phyloP scores from a whole-genome alignment of 2,329 filamentous ascomycete genomes.

The Colletotrichum sidae region DNA sequence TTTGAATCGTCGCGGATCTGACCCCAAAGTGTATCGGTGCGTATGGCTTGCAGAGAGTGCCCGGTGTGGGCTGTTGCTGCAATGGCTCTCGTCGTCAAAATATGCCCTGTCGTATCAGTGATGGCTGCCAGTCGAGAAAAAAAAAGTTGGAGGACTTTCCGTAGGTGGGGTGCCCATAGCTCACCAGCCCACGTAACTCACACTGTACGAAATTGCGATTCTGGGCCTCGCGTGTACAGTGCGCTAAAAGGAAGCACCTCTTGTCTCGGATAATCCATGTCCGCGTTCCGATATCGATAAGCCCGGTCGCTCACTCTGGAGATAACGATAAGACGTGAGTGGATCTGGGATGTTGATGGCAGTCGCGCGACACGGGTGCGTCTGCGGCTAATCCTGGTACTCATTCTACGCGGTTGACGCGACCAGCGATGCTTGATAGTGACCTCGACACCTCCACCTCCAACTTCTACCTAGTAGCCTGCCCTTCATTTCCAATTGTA shows the following conservation, averaged over 20 bases:
- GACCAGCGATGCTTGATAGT: slow-evolving; percentile 21
- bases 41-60: slow-evolving; percentile 4
- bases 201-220: not conserved
- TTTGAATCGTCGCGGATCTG: slow-evolving; percentile 24
- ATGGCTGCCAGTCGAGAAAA: slow-evolving; percentile 33
- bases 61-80: slow-evolving; percentile 17
- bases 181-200: not conserved
- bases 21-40: not conserved
- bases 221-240: not conserved
- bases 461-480: no score
- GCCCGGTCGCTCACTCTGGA: no score
- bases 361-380: slow-evolving; percentile 33
- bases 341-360: slow-evolving; percentile 31
- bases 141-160: slow-evolving; percentile 35
- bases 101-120: slow-evolving; percentile 27
- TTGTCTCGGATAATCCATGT: slow-evolving; percentile 9
- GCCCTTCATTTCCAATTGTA: no score
- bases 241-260: not conserved
- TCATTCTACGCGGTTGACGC: slow-evolving; percentile 29
- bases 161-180: slow-evolving; percentile 27
- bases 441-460: slow-evolving; percentile 14
- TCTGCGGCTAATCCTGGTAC: slow-evolving; percentile 8
- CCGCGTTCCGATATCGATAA: slow-evolving; percentile 21
- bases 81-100: slow-evolving; percentile 25
- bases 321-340: not conserved